These are phyloP conservation scores for Entrophospora sp. DNA, from an alignment of 192 early-diverging fungal species.

Conservation along the genomic window DNA sequence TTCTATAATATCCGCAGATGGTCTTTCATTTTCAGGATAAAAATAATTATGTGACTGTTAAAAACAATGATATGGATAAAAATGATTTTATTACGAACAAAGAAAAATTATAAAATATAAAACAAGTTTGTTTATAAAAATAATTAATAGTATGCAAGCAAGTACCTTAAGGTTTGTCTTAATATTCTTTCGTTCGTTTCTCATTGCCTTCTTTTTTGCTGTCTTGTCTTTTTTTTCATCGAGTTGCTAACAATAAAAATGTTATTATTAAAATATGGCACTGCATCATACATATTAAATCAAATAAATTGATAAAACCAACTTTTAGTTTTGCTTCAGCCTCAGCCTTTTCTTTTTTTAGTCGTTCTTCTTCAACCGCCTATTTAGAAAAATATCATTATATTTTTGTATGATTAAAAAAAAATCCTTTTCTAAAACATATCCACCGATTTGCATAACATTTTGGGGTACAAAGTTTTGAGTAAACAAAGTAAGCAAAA, in stretches of 20 bases:
- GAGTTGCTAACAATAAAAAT: background rate
- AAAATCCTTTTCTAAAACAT: background rate
- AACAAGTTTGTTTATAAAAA: background rate
- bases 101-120: background rate
- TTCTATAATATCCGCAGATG: constrained; percentile 23
- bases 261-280: background rate
- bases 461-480: no score
- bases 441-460: no score
- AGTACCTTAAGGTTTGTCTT: constrained; percentile 42
- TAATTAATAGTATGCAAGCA: background rate
- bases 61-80: background rate
- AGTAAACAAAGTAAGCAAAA: no score
- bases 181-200: constrained; percentile 70
- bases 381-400: background rate
- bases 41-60: constrained; percentile 34
- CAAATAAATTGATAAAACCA: background rate
- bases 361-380: constrained; percentile 14
- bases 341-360: constrained; percentile 9
- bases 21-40: constrained; percentile 20
- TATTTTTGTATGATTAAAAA: background rate
- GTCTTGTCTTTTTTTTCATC: constrained; percentile 48
- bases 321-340: constrained; percentile 29
- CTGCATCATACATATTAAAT: background rate
- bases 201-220: constrained; percentile 40
- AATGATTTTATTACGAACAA: background rate